phyloP scores from a whole-genome alignment of 257 asterid species.

The Nyctanthes arbortristis region DNA sequence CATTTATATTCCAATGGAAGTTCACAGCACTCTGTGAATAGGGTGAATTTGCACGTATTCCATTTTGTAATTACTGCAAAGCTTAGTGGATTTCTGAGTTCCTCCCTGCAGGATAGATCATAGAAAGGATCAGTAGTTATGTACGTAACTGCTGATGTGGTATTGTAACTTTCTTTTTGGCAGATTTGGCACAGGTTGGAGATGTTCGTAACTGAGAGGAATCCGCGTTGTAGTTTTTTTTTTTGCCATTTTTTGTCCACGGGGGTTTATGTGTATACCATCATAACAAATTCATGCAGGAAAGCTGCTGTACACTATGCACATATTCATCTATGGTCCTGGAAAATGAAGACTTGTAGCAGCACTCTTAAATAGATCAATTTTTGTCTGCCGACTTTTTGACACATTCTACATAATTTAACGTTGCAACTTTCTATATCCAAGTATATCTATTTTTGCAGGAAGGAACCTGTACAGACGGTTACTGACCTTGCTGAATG shows the following conservation, averaged over 20 bases:
- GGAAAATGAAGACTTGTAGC: conserved; percentile 6
- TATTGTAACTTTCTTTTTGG: conserved; percentile 9
- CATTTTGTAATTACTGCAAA: too few relatives aligned
- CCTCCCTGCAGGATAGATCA: neutral
- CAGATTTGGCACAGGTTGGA: conserved; percentile 61
- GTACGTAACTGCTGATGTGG: neutral
- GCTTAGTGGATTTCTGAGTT: too few relatives aligned
- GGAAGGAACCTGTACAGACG: too few relatives aligned
- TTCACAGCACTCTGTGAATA: too few relatives aligned
- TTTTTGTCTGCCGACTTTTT: conserved; percentile 27
- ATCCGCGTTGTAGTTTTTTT: neutral
- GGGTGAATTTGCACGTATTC: too few relatives aligned
- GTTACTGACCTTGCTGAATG: too few relatives aligned
- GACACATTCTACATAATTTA: conserved; percentile 30
- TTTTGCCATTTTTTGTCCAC: conserved; percentile 22
- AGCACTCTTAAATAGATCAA: conserved; percentile 24
- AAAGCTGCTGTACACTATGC: conserved; percentile 12
- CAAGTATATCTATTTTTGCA: too few relatives aligned
- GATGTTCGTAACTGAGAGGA: conserved; percentile 35
- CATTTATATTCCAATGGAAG: too few relatives aligned
- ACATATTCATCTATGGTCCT: conserved; percentile 23
- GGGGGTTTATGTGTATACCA: conserved; percentile 12
- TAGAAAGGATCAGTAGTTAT: neutral
- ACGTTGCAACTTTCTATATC: conserved; percentile 17
- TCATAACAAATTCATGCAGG: conserved; percentile 24